Evolutionary conservation across 2,329 filamentous ascomycete genomes (phyloP).

Genomic region (Botrytis aclada): DNA sequence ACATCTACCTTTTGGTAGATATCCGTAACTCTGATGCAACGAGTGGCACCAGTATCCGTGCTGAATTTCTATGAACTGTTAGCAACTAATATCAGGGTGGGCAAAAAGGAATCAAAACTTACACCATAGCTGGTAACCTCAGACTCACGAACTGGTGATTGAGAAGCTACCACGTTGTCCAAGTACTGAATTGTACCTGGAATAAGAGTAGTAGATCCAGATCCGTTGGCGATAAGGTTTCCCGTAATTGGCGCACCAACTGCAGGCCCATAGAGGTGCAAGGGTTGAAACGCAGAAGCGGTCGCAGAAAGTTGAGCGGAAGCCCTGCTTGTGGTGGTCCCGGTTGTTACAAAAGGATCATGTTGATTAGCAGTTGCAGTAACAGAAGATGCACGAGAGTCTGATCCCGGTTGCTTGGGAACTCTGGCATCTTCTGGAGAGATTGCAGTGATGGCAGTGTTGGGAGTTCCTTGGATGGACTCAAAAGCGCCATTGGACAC

Average conservation of each 20-base stretch:
- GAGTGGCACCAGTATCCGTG: slow-evolving; percentile 32
- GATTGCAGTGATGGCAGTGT: slow-evolving; percentile 61
- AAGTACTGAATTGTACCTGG: slow-evolving; percentile 20
- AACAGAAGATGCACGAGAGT: slow-evolving; percentile 31
- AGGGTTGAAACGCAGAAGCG: slow-evolving; percentile 59
- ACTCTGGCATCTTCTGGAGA: slow-evolving; percentile 53
- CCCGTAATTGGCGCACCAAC: neutral
- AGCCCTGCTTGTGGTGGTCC: slow-evolving; percentile 36
- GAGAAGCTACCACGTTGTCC: slow-evolving; percentile 16
- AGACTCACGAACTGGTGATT: slow-evolving; percentile 10
- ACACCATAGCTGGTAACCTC: slow-evolving; percentile 19
- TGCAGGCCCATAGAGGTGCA: slow-evolving; percentile 25
- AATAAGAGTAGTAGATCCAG: slow-evolving; percentile 7
- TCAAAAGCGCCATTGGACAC: slow-evolving; percentile 49
- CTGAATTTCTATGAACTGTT: slow-evolving; percentile 29
- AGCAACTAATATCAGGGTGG: neutral
- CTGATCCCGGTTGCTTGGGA: slow-evolving; percentile 26
- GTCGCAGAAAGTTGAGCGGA: slow-evolving; percentile 59
- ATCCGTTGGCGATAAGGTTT: slow-evolving; percentile 18
- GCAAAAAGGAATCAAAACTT: neutral
- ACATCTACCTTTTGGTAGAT: slow-evolving; percentile 28
- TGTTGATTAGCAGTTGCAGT: slow-evolving; percentile 25
- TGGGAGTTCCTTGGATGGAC: slow-evolving; percentile 61
- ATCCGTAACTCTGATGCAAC: slow-evolving; percentile 33
- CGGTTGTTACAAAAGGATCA: slow-evolving; percentile 51